Percentiles rank a stretch among this genome's conserved stretches.
These are phyloP conservation scores for Citrullus mucosospermus DNA, from an alignment of 306 rosid species.

Conservation along the genomic window DNA sequence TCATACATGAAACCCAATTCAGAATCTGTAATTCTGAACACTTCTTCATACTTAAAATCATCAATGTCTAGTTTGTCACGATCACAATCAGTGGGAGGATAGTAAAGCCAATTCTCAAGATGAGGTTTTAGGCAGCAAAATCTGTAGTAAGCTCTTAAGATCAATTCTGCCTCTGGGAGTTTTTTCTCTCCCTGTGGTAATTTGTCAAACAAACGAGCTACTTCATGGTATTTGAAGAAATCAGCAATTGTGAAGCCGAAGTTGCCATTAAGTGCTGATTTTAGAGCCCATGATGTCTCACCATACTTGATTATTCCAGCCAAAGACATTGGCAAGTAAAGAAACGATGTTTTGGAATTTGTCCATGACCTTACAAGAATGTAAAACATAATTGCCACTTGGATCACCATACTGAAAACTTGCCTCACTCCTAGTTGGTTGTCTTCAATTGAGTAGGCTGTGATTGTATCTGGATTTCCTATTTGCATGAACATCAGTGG, in stretches of 20 bases:
- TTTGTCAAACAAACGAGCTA: slow-evolving; percentile 26
- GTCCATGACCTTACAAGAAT: slow-evolving; percentile 52
- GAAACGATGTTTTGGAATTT: slow-evolving; percentile 28
- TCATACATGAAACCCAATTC: slow-evolving; percentile 66
- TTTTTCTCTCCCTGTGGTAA: slow-evolving; percentile 18
- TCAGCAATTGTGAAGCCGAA: slow-evolving; percentile 27
- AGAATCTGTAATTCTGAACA: slow-evolving; percentile 37
- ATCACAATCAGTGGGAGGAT: slow-evolving; percentile 38
- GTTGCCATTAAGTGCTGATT: slow-evolving; percentile 30
- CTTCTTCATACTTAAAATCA: slow-evolving; percentile 17
- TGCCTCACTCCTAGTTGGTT: slow-evolving; percentile 46
- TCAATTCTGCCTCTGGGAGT: slow-evolving; percentile 31
- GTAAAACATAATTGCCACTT: slow-evolving; percentile 37
- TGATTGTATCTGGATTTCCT: slow-evolving; percentile 54
- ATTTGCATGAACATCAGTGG: slow-evolving; percentile 53
- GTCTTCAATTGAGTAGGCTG: slow-evolving; percentile 61
- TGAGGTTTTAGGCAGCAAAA: slow-evolving; percentile 46
- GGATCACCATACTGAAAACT: slow-evolving; percentile 28
- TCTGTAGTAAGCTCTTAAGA: slow-evolving; percentile 48
- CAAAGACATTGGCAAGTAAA: slow-evolving; percentile 37
- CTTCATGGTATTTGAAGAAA: slow-evolving; percentile 28
- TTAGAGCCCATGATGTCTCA: slow-evolving; percentile 56
- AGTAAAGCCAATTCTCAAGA: slow-evolving; percentile 39
- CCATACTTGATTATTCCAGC: slow-evolving; percentile 53
- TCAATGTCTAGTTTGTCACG: slow-evolving; percentile 17